A percentile compares a stretch with the other conserved stretches of the same genome.
These are phyloP conservation scores for Pythium aphanidermatum DNA, from an alignment of 352 stramenopile genomes.

Conservation along the genomic window DNA sequence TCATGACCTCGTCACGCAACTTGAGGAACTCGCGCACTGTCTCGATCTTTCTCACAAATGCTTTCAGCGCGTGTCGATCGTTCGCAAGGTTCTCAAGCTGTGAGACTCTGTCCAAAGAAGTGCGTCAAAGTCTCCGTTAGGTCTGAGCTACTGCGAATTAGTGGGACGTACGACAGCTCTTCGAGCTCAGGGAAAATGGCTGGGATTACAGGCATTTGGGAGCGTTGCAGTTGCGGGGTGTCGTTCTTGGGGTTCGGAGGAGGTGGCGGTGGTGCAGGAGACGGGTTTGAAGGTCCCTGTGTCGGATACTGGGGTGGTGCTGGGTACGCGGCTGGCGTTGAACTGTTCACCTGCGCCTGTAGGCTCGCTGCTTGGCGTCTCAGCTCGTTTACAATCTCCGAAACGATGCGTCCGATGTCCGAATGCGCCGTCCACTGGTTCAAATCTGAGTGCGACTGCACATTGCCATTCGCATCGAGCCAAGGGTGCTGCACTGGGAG, in stretches of 20 bases:
- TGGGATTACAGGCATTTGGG: slow-evolving; percentile 71
- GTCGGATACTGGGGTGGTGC: slow-evolving; percentile 21
- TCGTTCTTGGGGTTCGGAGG: slow-evolving; percentile 32
- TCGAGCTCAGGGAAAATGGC: slow-evolving; percentile 69
- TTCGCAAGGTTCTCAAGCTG: slow-evolving; percentile 59
- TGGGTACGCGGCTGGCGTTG: slow-evolving; percentile 6
- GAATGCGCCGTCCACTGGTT: slow-evolving; percentile 81
- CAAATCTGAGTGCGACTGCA: slow-evolving; percentile 63
- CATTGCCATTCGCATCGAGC: slow-evolving; percentile 64
- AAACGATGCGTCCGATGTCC: slow-evolving; percentile 73
- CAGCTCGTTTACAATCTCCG: slow-evolving; percentile 63
- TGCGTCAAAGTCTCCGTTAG: slow-evolving; percentile 3
- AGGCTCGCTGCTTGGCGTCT: slow-evolving; percentile 20
- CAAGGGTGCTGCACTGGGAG: slow-evolving; percentile 68
- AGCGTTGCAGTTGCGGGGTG: slow-evolving; percentile 40
- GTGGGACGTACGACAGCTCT: slow-evolving; percentile 56
- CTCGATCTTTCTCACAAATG: slow-evolving; percentile 51
- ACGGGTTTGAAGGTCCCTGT: slow-evolving; percentile 7
- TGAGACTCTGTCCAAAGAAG: slow-evolving; percentile 24
- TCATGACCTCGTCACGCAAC: slow-evolving; percentile 67
- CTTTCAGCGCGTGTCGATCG: slow-evolving; percentile 57
- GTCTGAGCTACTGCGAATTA: background rate
- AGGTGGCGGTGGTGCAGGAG: slow-evolving; percentile 21
- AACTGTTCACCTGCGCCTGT: slow-evolving; percentile 2
- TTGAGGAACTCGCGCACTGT: slow-evolving; percentile 64